phyloP scores from a whole-genome alignment of 1,139 yeast genomes.

The Pichia sp. region DNA sequence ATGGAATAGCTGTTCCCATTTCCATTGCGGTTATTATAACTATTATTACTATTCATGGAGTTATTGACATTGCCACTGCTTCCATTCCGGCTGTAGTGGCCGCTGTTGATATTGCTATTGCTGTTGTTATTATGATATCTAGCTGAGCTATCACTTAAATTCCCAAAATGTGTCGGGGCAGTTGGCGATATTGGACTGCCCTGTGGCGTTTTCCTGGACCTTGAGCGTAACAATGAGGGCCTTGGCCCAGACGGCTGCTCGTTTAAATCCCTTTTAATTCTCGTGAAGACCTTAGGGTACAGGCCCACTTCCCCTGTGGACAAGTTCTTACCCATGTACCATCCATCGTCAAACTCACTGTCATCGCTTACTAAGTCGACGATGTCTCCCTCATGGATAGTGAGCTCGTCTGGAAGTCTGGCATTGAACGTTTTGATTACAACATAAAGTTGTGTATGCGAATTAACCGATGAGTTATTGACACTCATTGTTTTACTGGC shows the following conservation, averaged over 20 bases:
- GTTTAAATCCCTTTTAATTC: constrained; percentile 21
- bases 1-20: not conserved
- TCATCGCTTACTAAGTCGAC: constrained; percentile 90
- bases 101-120: not conserved
- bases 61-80: not conserved
- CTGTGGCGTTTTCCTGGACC: constrained; percentile 49
- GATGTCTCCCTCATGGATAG: constrained; percentile 75
- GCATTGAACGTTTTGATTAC: constrained; percentile 86
- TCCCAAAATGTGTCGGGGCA: constrained; percentile 15
- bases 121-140: not conserved
- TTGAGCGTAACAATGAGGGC: constrained; percentile 45
- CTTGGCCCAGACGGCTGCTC: constrained; percentile 13
- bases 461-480: not conserved
- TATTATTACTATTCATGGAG: not conserved
- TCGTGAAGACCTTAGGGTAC: constrained; percentile 84
- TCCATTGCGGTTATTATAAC: not conserved
- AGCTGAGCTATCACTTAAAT: constrained; percentile 6
- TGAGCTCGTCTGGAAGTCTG: constrained; percentile 84
- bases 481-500: not conserved
- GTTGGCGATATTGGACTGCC: constrained; percentile 28
- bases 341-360: constrained; percentile 92
- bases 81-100: not conserved
- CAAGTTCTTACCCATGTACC: constrained; percentile 88
- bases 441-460: constrained; percentile 22
- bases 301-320: constrained; percentile 71